A percentile compares a stretch with the other conserved stretches of the same genome.
phyloP scores from a whole-genome alignment of 495 filamentous ascomycete species.

The Aspergillus diversus region DNA sequence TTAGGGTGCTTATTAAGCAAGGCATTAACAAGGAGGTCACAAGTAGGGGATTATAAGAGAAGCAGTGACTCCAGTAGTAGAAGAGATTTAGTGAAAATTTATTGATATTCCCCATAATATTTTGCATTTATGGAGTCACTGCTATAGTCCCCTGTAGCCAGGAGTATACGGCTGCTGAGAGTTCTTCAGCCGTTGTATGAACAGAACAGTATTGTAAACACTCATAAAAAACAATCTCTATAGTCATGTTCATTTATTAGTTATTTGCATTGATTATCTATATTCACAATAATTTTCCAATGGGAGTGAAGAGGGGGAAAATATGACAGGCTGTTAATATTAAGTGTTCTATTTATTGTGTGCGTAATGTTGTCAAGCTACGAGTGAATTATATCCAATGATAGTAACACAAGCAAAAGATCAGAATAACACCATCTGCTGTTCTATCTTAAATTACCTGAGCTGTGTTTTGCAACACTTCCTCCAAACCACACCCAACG shows the following conservation, averaged over 20 bases:
- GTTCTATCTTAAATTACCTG: background rate
- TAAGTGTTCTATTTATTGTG: background rate
- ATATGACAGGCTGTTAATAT: background rate
- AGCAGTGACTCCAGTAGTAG: background rate
- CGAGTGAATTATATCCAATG: background rate
- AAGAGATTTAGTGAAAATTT: background rate
- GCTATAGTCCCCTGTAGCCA: background rate
- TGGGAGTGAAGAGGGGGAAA: background rate
- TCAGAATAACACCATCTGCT: background rate
- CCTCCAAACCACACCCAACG: background rate
- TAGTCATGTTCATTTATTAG: too few species aligned
- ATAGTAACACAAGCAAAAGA: slow-evolving; percentile 2
- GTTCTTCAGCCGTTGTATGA: background rate
- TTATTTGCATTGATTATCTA: background rate
- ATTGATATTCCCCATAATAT: background rate
- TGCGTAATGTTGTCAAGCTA: background rate
- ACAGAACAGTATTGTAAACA: background rate
- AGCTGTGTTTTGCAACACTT: background rate
- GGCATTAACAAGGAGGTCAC: too few species aligned
- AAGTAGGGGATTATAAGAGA: background rate
- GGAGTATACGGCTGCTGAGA: background rate
- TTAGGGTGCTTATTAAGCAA: too few species aligned
- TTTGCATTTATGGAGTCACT: background rate
- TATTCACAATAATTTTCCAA: background rate
- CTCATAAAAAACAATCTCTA: background rate